Evolutionary conservation across 345 rosid species (phyloP).

Genomic region (Conringia planisiliqua): DNA sequence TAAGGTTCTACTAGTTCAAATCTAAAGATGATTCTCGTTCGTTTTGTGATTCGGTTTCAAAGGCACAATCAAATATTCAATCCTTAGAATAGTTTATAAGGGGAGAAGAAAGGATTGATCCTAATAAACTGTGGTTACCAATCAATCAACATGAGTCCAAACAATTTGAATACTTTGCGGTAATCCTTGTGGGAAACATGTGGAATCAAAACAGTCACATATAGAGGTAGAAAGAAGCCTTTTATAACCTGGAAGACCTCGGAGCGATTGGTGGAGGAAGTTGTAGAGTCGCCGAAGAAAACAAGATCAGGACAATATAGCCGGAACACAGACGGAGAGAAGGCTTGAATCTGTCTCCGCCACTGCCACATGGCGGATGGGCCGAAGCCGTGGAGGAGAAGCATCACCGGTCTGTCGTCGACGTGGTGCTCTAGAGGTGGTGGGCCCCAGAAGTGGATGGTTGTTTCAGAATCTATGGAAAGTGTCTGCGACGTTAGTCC

Average conservation of each 20-base stretch:
- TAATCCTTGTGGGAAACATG: neutral
- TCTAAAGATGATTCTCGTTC: no score
- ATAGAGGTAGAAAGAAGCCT: neutral
- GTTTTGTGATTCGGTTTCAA: neutral
- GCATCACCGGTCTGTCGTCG: conserved; percentile 42
- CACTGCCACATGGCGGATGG: conserved; percentile 79
- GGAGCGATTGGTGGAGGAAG: conserved; percentile 52
- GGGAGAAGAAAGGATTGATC: neutral
- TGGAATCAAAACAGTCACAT: neutral
- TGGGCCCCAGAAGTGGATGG: conserved; percentile 77
- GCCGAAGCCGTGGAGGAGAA: conserved; percentile 88
- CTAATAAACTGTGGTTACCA: neutral
- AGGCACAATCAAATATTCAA: neutral
- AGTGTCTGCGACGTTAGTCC: conserved; percentile 55
- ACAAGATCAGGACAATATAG: conserved; percentile 75
- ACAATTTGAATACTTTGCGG: neutral
- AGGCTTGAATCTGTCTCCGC: conserved; percentile 69
- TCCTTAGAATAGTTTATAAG: neutral
- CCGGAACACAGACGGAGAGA: conserved; percentile 45
- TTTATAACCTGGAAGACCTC: conserved; percentile 53
- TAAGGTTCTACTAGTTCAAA: neutral
- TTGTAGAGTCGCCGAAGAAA: conserved; percentile 67
- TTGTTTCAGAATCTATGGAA: conserved; percentile 49
- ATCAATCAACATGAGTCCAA: neutral
- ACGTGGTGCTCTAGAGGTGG: neutral